Evolutionary conservation across 148 eudicot genomes (phyloP), one percentile per base, ranked within the genome.

Genomic region (Rhododendron henanense): DNA sequence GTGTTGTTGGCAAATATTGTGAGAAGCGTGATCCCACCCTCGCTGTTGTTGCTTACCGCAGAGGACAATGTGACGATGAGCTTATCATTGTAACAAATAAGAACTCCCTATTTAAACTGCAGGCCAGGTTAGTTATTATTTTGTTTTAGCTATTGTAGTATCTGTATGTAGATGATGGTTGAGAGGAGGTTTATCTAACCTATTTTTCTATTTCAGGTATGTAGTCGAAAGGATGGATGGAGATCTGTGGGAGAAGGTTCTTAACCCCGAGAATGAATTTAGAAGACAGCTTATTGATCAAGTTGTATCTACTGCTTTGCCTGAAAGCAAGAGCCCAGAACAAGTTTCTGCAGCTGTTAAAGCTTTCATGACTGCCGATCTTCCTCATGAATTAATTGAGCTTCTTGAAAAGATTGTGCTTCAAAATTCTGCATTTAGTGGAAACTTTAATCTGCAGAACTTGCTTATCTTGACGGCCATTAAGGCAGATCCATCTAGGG

Each of bases 281-380:
- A 94, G 95, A 90, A 93, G 99, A 90, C 94, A 94, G 90, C 93
- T 96, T 79, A 96, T 96, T 82, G 99, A 96, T 91, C 99, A 96
- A 92, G 99, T 96, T 89, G 98, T 96, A 41, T 96, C 99, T 80
- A 96, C 99, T 90, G 98, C 99, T 87, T 88, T 96, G 90, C 99
- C 99, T n/a, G 99, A 96, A 89, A 96, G 99, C 94, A 96, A 96
- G 95, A 95, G 98, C 90, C 99, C 99, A 1, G 99, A 96, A 88
- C 99, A 96, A 91, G 99, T 96, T 83, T 96, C 99, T 91, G 99
- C 99, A 48, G 99, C 99, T 90, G 99, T 96, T 84, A 96, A 96
- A 88, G 99, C 99, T 84, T 96, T 96, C 85, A 96, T 96, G 99
- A 95, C 99, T 39, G 99, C 99, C 82, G 98, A 96, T 88, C 96